These are phyloP conservation scores for Sarocladium kiliense DNA, from an alignment of 2,329 filamentous ascomycete genomes.

Conservation along the genomic window DNA sequence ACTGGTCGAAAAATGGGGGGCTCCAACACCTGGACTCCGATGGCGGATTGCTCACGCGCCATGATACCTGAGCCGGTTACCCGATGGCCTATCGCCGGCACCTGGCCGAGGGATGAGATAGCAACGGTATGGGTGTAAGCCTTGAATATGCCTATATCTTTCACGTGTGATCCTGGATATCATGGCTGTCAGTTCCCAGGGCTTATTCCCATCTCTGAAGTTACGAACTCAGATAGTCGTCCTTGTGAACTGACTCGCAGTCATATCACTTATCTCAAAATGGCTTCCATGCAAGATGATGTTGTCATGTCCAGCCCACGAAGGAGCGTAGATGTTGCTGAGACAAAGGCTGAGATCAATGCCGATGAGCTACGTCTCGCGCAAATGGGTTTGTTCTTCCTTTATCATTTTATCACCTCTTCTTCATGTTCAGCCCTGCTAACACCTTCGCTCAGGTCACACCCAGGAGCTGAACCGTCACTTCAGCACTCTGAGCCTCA, in stretches of 20 bases:
- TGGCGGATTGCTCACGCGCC: too few species aligned
- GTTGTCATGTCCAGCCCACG: background rate
- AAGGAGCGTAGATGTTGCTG: background rate
- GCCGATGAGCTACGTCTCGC: slow-evolving; percentile 6
- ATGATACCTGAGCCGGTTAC: too few species aligned
- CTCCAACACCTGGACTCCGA: too few species aligned
- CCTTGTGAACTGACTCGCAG: too few species aligned
- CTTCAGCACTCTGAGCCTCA: slow-evolving; percentile 40
- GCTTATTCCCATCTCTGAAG: background rate
- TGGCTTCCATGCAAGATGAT: background rate
- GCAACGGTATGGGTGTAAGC: background rate
- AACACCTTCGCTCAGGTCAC: too few species aligned
- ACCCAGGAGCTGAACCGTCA: slow-evolving; percentile 43
- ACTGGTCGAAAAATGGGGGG: too few species aligned
- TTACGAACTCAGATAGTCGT: too few species aligned
- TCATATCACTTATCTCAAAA: too few species aligned
- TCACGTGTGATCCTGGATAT: too few species aligned
- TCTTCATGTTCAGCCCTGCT: slow-evolving; percentile 11
- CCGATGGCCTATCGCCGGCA: too few species aligned
- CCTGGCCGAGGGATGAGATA: too few species aligned
- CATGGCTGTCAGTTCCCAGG: too few species aligned
- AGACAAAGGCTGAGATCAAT: background rate
- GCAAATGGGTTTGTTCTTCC: slow-evolving; percentile 15
- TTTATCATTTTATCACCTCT: background rate
- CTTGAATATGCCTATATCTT: background rate